Conservation (phyloP, 2,329 filamentous ascomycete genomes). For the Fonsecaea pedrosoi region DNA sequence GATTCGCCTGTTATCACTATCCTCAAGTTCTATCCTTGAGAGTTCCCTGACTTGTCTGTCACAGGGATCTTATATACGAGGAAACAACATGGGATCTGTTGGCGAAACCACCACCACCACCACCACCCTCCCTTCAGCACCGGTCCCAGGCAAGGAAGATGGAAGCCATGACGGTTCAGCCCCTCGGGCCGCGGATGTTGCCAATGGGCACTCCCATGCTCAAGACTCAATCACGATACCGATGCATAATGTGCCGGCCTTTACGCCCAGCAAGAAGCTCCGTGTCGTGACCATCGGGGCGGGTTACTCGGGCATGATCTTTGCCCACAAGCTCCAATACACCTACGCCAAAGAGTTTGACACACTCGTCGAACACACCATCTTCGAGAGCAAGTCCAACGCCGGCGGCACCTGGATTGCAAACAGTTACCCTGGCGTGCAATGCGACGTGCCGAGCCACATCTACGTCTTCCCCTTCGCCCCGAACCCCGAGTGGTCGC, state of each 20-base stretch:
- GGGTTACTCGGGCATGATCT: slow-evolving; percentile 50
- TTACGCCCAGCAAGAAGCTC: slow-evolving; percentile 14
- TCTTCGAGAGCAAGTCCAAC: slow-evolving; percentile 52
- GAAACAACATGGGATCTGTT: slow-evolving; percentile 12
- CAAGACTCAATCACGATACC: slow-evolving; percentile 15
- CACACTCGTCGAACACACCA: slow-evolving; percentile 46
- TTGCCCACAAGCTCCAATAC: slow-evolving; percentile 49
- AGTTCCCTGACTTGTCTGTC: not conserved
- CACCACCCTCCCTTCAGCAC: not conserved
- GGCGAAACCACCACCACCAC: slow-evolving; percentile 4
- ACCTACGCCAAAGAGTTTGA: slow-evolving; percentile 43
- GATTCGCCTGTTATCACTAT: not conserved
- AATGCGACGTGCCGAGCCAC: slow-evolving; percentile 73
- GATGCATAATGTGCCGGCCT: slow-evolving; percentile 20
- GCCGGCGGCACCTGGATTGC: slow-evolving; percentile 54
- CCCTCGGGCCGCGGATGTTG: not conserved
- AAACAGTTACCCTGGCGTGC: slow-evolving; percentile 51
- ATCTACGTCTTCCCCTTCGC: slow-evolving; percentile 63
- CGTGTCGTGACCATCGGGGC: slow-evolving; percentile 44
- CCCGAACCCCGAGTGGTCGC: slow-evolving; percentile 52
- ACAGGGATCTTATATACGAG: not conserved
- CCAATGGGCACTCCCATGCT: not conserved
- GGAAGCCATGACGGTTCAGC: not conserved
- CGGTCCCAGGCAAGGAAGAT: not conserved
- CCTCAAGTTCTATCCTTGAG: not conserved